A percentile compares a stretch with the other conserved stretches of the same genome.
Conservation (phyloP, 1,139 yeast genomes). For the Diutina catenulata region DNA sequence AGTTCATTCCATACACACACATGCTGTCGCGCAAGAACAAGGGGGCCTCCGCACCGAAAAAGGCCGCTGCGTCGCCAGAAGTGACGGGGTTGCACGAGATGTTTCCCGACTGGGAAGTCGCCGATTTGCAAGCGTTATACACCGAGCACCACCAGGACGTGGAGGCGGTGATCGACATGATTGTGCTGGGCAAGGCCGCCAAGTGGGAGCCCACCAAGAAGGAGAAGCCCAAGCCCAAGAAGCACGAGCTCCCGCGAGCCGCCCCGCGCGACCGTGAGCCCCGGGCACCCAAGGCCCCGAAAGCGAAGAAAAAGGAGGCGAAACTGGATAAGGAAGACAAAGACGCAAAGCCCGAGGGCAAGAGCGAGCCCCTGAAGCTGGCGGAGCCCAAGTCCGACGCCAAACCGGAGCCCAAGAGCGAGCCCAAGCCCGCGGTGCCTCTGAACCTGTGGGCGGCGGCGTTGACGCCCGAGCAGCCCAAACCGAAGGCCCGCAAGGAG, state of each 20-base stretch:
- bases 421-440: not conserved
- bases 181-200: conserved; percentile 66
- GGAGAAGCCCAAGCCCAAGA: conserved; percentile 26
- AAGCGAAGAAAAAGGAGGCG: not conserved
- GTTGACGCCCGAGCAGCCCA: conserved; percentile 14
- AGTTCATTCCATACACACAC: too few relatives aligned
- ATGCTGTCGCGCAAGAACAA: conserved; percentile 3
- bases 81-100: conserved; percentile 45
- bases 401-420: conserved; percentile 9
- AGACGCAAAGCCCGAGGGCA: not conserved
- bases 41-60: conserved; percentile 3
- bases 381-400: not conserved
- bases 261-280: not conserved
- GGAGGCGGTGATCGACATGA: conserved; percentile 74
- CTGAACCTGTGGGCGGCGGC: conserved; percentile 43
- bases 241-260: not conserved
- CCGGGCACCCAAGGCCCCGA: not conserved
- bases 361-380: not conserved
- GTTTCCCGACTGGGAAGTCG: conserved; percentile 92
- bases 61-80: not conserved
- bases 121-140: conserved; percentile 68
- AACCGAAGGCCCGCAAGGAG: not conserved
- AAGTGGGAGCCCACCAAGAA: conserved; percentile 49
- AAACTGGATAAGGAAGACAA: not conserved
- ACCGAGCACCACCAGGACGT: conserved; percentile 62